Evolutionary conservation across 177 flowering plant genomes (phyloP).

Genomic region (Telopea speciosissima): DNA sequence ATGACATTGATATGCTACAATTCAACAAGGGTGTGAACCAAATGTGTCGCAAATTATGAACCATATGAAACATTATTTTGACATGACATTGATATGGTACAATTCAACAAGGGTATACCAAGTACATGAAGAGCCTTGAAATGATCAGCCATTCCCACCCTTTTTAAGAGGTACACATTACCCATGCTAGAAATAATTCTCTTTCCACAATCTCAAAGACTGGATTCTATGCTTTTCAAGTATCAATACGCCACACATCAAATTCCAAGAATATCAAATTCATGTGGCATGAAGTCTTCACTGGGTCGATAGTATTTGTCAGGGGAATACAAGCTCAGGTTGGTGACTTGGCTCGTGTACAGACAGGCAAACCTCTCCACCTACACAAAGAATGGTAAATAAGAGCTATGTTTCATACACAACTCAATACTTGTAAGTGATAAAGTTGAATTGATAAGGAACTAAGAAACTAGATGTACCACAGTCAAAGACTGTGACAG

Average conservation of each 20-base stretch:
- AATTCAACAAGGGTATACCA: too few relatives aligned
- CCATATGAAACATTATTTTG: too few relatives aligned
- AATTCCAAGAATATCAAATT: constrained; percentile 55
- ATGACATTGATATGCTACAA: too few relatives aligned
- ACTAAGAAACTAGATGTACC: not conserved
- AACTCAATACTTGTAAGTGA: not conserved
- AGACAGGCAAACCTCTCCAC: constrained; percentile 99
- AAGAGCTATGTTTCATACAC: not conserved
- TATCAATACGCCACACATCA: constrained; percentile 5
- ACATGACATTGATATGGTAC: too few relatives aligned
- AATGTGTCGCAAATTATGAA: too few relatives aligned
- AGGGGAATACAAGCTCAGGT: constrained; percentile 80
- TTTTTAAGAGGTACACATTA: not conserved
- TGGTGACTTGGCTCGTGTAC: constrained; percentile 87
- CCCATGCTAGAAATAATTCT: not conserved
- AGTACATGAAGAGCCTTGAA: not conserved
- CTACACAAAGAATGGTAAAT: constrained; percentile 26
- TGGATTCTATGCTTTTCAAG: not conserved
- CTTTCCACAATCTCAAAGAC: not conserved
- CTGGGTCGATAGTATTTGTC: constrained; percentile 92
- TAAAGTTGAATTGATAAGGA: too few relatives aligned
- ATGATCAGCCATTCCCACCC: not conserved
- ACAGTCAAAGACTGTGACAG: not conserved
- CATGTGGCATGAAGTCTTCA: constrained; percentile 98
- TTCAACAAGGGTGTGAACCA: too few relatives aligned